These are phyloP conservation scores for Pseudonitzschia pungens DNA, from an alignment of 108 stramenopile genomes.

Conservation along the genomic window DNA sequence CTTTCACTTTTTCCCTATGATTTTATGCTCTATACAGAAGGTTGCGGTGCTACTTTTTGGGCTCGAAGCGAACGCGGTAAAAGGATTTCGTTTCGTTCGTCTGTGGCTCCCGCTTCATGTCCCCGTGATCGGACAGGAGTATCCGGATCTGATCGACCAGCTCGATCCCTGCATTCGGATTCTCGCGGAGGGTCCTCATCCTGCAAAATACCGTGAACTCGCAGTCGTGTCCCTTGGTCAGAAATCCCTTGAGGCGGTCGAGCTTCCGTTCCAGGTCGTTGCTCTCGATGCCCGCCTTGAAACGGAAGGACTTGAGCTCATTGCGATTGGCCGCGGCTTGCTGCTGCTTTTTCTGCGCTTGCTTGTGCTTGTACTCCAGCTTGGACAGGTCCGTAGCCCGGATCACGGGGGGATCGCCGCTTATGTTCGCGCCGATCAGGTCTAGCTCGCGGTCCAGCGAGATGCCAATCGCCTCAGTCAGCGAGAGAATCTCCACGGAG, in stretches of 20 bases:
- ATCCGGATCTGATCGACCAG: conserved; percentile 52
- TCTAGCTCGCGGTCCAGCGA: conserved; percentile 49
- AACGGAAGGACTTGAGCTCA: conserved; percentile 40
- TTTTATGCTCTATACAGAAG: not conserved
- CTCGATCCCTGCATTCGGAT: conserved; percentile 46
- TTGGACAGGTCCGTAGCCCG: conserved; percentile 53
- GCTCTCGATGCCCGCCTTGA: conserved; percentile 64
- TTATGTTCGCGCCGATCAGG: conserved; percentile 47
- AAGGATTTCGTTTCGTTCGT: conserved; percentile 19
- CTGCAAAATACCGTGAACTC: conserved; percentile 60
- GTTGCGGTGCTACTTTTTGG: conserved; percentile 19
- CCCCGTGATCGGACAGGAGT: conserved; percentile 45
- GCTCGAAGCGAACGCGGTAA: conserved; percentile 17
- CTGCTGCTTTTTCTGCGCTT: conserved; percentile 32
- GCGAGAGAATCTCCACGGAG: conserved; percentile 41
- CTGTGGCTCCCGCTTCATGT: conserved; percentile 16
- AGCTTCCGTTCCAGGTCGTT: conserved; percentile 64
- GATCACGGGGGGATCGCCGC: conserved; percentile 59
- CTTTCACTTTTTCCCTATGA: not conserved
- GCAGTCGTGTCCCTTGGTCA: conserved; percentile 57
- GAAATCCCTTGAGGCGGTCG: conserved; percentile 45
- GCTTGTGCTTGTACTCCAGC: conserved; percentile 46
- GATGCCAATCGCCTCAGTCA: conserved; percentile 50
- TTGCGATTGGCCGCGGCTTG: conserved; percentile 27
- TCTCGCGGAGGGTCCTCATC: conserved; percentile 37